A percentile compares a stretch with the other conserved stretches of the same genome.
phyloP scores from a whole-genome alignment of 2,329 filamentous ascomycete genomes.

The Colletotrichum zoysiae region DNA sequence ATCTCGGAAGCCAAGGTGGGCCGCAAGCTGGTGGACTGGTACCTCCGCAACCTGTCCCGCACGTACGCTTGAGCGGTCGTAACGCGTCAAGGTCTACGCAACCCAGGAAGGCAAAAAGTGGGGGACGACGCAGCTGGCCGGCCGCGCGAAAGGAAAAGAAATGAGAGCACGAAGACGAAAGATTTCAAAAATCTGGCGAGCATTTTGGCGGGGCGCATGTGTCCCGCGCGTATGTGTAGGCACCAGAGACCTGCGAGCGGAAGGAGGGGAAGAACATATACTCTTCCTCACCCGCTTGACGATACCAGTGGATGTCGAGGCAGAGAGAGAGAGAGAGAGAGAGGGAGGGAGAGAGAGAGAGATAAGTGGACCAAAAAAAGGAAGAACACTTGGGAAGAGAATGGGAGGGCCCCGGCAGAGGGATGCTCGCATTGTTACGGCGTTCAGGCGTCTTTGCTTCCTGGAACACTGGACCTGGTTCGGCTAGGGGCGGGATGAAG shows the following conservation, averaged over 20 bases:
- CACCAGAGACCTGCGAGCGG: constrained; percentile 19
- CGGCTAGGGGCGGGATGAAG: constrained; percentile 38
- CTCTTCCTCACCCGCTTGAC: constrained; percentile 27
- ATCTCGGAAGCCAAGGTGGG: constrained; percentile 99
- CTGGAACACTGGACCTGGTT: constrained; percentile 42
- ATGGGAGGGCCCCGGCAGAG: constrained; percentile 27
- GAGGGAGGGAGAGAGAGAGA: constrained; percentile 8
- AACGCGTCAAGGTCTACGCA: constrained; percentile 16
- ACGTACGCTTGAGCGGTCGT: constrained; percentile 76
- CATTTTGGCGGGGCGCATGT: constrained; percentile 37
- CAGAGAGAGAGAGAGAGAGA: constrained; percentile 6
- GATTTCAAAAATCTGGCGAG: constrained; percentile 3
- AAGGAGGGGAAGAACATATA: background rate
- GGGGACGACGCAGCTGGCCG: constrained; percentile 5
- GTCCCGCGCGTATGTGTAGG: constrained; percentile 14
- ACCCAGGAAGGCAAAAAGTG: constrained; percentile 31
- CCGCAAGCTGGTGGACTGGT: constrained; percentile 98
- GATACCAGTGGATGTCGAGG: constrained; percentile 36
- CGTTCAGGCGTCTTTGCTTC: constrained; percentile 43
- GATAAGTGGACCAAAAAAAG: constrained; percentile 1
- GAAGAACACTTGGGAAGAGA: constrained; percentile 17
- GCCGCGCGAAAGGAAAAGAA: constrained; percentile 36
- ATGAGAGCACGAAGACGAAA: background rate
- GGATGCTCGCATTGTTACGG: constrained; percentile 42
- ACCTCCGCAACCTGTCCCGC: constrained; percentile 94